Evolutionary conservation across 352 stramenopile species (phyloP).

Genomic region (Pythium rhizo-oryzae): DNA sequence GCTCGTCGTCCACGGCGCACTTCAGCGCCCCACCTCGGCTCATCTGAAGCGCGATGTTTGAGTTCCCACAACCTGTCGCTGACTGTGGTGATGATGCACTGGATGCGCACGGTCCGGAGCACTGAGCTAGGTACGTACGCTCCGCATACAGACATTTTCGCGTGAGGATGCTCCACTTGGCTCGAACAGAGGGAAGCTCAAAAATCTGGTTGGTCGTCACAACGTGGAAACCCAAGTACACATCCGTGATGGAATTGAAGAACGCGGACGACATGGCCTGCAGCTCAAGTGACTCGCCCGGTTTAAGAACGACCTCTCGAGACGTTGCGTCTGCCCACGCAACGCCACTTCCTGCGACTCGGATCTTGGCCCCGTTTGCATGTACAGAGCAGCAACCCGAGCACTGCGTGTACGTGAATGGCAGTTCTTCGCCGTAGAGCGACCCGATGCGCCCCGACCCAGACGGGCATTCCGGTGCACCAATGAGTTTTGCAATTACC

Average conservation of each 20-base stretch:
- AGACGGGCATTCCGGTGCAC: slow-evolving; percentile 57
- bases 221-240: slow-evolving; percentile 75
- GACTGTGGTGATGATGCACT: slow-evolving; percentile 8
- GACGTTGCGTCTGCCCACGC: slow-evolving; percentile 39
- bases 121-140: slow-evolving; percentile 48
- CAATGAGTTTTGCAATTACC: slow-evolving; percentile 68
- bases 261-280: slow-evolving; percentile 42
- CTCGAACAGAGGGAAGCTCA: slow-evolving; percentile 42
- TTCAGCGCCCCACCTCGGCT: slow-evolving; percentile 30
- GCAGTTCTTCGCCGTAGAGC: slow-evolving; percentile 44
- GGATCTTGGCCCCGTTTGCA: slow-evolving; percentile 50
- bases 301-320: slow-evolving; percentile 43
- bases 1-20: slow-evolving; percentile 44
- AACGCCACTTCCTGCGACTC: slow-evolving; percentile 38
- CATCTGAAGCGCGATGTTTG: slow-evolving; percentile 50
- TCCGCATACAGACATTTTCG: slow-evolving; percentile 57
- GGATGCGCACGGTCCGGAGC: slow-evolving; percentile 45
- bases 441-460: slow-evolving; percentile 53
- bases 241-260: slow-evolving; percentile 67
- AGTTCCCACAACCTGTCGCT: slow-evolving; percentile 49
- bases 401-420: slow-evolving; percentile 61
- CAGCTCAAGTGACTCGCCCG: slow-evolving; percentile 56
- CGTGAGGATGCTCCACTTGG: slow-evolving; percentile 67
- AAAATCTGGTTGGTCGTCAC: slow-evolving; percentile 73
- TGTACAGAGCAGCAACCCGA: slow-evolving; percentile 72